Conservation (phyloP, 2,329 filamentous ascomycete genomes). For the Clarireedia hainanense region DNA sequence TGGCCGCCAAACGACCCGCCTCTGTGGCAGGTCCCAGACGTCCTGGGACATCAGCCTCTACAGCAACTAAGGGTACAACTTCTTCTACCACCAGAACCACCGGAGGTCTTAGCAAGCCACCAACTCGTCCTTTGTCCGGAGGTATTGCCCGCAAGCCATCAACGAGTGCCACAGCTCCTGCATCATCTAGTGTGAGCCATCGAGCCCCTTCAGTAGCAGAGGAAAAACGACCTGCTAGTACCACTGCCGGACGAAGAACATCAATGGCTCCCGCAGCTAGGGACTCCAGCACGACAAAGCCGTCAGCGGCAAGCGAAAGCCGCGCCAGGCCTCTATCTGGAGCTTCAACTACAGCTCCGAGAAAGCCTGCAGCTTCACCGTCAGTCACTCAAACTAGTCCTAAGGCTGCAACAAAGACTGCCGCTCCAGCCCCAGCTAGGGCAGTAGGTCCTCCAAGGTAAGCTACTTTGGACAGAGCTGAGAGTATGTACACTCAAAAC, state of each 20-base stretch:
- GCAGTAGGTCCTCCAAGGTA: conserved; percentile 23
- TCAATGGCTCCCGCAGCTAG: conserved; percentile 23
- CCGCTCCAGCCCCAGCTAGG: conserved; percentile 30
- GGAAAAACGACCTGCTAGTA: conserved; percentile 26
- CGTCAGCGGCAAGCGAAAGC: conserved; percentile 25
- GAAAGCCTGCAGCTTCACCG: conserved; percentile 23
- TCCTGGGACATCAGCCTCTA: conserved; percentile 20
- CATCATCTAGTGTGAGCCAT: conserved; percentile 25
- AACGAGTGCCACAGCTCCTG: conserved; percentile 25
- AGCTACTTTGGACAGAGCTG: not conserved
- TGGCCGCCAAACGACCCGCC: conserved; percentile 21
- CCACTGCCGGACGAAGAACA: conserved; percentile 23
- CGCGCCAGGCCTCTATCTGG: conserved; percentile 14
- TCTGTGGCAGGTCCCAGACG: conserved; percentile 20
- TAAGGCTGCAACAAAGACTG: conserved; percentile 31
- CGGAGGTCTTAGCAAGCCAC: conserved; percentile 29
- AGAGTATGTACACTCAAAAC: not conserved
- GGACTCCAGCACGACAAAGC: conserved; percentile 20
- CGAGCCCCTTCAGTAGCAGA: conserved; percentile 26
- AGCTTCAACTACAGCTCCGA: conserved; percentile 25
- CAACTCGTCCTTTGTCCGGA: conserved; percentile 23
- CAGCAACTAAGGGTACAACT: conserved; percentile 22
- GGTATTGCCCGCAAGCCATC: conserved; percentile 25
- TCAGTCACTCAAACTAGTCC: conserved; percentile 27
- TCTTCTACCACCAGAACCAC: conserved; percentile 20